Base-by-base conservation (phyloP, 805 yeast species). In the Limtongia smithiae region DNA sequence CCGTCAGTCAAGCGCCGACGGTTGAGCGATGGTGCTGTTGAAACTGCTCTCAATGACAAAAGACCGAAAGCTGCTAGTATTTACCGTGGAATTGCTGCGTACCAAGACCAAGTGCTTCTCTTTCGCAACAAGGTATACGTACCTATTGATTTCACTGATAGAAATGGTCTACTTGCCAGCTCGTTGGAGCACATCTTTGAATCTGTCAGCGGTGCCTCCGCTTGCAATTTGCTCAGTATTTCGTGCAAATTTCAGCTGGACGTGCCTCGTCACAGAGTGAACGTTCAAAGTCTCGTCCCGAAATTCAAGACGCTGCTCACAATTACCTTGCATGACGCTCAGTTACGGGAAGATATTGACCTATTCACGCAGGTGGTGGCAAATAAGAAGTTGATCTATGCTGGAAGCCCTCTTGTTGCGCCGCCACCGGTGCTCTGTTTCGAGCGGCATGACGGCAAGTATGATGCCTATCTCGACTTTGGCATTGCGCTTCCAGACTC, bases 401-500 rank as follows among this genome's bases (percentile, higher is more conserved):
- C 25, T 11, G 54, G 39, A 8, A 41, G 54, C 37, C 53, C 50
- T 6, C 41, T 52, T 20, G 18, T 11, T 15, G 30, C 43, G 7
- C 57, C 57, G 3, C 15, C 22, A 12, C 35, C 54, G 15, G 42
- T 39, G 11, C 30, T 52, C 18, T 46, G 50, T 28, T 21, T 52
- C 3, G 28, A 33, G 17, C 18, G n/a, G 2, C n/a, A 17, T 7
- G 11, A 18, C 6, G 22, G 20, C 9, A 14, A 17, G 21, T n/a
- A 6, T 27, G 48, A 30, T n/a, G 39, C 38, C 27, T 33, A 24
- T n/a, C 12, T 52, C 3, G 54, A 52, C 9, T 54, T 51, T 44
- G 58, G 57, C 3, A 42, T 43, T 11, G 44, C 46, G 3, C 41
- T 51, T 7, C 40, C 47, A 4, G 28, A 41, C 15, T 37, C 56